Percentiles rank a stretch among this genome's conserved stretches.
Conservation (phyloP, 164 flowering plant genomes). For the Annona squamosa region DNA sequence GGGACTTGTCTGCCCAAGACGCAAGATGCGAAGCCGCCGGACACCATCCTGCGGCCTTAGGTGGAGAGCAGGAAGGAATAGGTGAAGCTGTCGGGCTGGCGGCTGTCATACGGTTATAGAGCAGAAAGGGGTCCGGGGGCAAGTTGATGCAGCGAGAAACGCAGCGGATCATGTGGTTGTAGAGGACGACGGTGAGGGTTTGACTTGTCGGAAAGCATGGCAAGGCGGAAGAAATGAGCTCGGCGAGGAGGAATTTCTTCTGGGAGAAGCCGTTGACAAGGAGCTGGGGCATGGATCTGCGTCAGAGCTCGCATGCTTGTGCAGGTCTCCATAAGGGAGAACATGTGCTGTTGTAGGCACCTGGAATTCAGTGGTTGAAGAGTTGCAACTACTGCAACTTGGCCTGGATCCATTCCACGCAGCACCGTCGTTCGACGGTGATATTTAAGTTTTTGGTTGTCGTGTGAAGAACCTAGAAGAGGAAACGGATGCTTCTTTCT, state of each 20-base stretch:
- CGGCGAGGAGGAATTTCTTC: slow-evolving; percentile 44
- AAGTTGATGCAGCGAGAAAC: slow-evolving; percentile 17
- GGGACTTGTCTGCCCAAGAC: slow-evolving; percentile 47
- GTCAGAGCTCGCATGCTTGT: slow-evolving; percentile 17
- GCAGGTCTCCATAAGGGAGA: slow-evolving; percentile 28
- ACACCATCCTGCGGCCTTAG: slow-evolving; percentile 38
- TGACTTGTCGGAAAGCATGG: slow-evolving; percentile 25
- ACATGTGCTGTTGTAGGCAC: slow-evolving; percentile 33
- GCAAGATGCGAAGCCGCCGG: slow-evolving; percentile 34
- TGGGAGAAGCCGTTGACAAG: slow-evolving; percentile 40
- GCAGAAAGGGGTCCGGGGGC: slow-evolving; percentile 22
- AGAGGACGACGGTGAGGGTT: slow-evolving; percentile 35
- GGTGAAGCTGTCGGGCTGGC: slow-evolving; percentile 43
- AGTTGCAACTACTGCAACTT: too few species aligned
- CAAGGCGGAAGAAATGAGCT: slow-evolving; percentile 35
- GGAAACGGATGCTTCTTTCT: neutral
- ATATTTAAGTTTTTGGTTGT: too few species aligned
- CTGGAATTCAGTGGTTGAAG: slow-evolving; percentile 12
- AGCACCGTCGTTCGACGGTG: too few species aligned
- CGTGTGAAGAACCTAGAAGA: neutral
- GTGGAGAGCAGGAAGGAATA: slow-evolving; percentile 44
- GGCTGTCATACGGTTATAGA: slow-evolving; percentile 33
- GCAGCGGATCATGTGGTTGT: slow-evolving; percentile 65
- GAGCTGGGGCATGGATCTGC: slow-evolving; percentile 44
- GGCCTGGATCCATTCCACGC: too few species aligned